A percentile compares a stretch with the other conserved stretches of the same genome.
phyloP scores from a whole-genome alignment of 2,329 filamentous ascomycete genomes.

The Tolypocladium album region DNA sequence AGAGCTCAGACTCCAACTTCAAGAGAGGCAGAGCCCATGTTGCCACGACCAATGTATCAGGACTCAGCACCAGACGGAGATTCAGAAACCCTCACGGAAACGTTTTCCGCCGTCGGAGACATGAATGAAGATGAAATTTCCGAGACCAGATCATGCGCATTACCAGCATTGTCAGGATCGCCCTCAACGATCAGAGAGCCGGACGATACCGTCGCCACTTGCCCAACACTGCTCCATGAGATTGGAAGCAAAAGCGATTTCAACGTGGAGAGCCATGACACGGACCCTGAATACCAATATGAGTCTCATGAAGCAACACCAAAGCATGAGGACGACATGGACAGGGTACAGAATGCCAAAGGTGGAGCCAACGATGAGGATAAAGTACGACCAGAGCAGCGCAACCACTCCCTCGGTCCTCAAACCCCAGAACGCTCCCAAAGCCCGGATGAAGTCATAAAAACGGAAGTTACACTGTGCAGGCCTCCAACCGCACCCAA shows the following conservation, averaged over 20 bases:
- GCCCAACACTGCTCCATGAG: not conserved
- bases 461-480: too few species aligned
- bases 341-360: not conserved
- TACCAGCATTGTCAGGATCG: not conserved
- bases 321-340: not conserved
- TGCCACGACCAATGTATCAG: not conserved
- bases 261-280: not conserved
- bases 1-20: not conserved
- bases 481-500: not conserved
- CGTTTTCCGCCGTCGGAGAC: not conserved
- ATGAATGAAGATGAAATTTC: not conserved
- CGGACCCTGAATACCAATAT: accelerated
- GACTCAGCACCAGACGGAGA: not conserved
- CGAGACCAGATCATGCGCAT: not conserved
- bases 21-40: not conserved
- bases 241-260: not conserved
- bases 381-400: not conserved
- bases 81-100: not conserved
- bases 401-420: too few species aligned
- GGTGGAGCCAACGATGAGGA: not conserved
- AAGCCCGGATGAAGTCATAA: not conserved
- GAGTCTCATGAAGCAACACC: not conserved
- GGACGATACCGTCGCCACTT: not conserved
- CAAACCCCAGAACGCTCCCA: not conserved
- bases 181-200: not conserved